Conservation (phyloP, 2,329 filamentous ascomycete genomes). For the Sporothrix humicola region DNA sequence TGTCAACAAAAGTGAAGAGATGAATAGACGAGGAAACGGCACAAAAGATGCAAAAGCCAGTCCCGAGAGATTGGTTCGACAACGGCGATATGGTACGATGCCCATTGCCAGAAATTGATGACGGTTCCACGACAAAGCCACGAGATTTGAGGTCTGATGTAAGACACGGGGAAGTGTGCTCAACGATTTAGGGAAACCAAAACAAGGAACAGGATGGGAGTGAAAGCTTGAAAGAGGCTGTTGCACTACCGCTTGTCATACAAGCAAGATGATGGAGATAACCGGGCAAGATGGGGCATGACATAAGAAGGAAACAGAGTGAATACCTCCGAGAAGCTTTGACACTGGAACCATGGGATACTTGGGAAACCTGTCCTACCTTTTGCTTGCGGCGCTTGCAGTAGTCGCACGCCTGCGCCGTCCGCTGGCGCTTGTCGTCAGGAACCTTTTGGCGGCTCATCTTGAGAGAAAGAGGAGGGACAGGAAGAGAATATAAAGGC, state of each 20-base stretch:
- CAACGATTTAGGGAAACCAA: not conserved
- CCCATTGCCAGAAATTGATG: no score
- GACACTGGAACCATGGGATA: not conserved
- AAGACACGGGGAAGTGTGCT: not conserved
- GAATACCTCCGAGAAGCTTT: not conserved
- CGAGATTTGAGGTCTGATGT: not conserved
- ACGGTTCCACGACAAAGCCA: not conserved
- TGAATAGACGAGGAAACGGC: not conserved
- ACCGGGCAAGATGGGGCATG: no score
- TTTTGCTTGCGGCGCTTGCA: conserved; percentile 73
- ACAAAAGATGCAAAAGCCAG: not conserved
- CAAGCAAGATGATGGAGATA: not conserved
- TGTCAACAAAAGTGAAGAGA: not conserved
- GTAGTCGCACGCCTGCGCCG: conserved; percentile 66
- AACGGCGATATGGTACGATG: not conserved
- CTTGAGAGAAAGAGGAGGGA: not conserved
- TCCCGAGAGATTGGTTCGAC: not conserved
- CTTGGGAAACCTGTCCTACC: conserved; percentile 50
- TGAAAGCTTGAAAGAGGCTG: not conserved
- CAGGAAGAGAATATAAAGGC: not conserved
- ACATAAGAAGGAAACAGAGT: no score
- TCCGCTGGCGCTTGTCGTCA: conserved; percentile 66
- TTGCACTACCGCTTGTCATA: conserved; percentile 25
- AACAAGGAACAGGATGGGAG: not conserved
- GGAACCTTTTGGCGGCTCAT: conserved; percentile 62